Conservation (phyloP, 139 green algal species). For the Axilococcus clingmanii region DNA sequence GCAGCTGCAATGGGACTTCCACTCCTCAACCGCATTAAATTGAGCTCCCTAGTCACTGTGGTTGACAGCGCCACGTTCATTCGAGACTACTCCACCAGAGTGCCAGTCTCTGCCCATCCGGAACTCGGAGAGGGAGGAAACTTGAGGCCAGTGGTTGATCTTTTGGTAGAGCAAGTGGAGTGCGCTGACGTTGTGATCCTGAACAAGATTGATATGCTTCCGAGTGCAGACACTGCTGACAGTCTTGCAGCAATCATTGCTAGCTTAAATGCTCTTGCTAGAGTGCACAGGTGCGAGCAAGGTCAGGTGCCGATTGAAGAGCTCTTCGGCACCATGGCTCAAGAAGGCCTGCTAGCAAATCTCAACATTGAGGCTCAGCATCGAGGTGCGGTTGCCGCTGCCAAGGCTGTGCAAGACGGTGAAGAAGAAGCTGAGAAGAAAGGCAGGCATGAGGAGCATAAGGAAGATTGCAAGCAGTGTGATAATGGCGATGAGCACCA, state of each 20-base stretch:
- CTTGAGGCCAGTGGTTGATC: constrained; percentile 80
- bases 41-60: constrained; percentile 77
- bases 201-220: constrained; percentile 80
- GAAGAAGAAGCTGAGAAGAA: constrained; percentile 1
- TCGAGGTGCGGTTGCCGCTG: constrained; percentile 63
- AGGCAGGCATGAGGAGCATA: neutral
- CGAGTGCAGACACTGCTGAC: constrained; percentile 34
- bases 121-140: constrained; percentile 82
- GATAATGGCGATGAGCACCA: constrained; percentile 5
- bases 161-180: constrained; percentile 83
- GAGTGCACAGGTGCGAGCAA: constrained; percentile 50
- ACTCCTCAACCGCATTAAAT: constrained; percentile 52
- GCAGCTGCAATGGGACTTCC: constrained; percentile 50
- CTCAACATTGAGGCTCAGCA: constrained; percentile 87
- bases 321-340: constrained; percentile 48
- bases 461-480: neutral
- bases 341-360: constrained; percentile 45
- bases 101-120: constrained; percentile 53
- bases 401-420: constrained; percentile 13
- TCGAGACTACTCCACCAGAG: constrained; percentile 57
- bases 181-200: constrained; percentile 80
- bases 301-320: constrained; percentile 51
- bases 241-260: constrained; percentile 53
- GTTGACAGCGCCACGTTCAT: constrained; percentile 69
- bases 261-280: constrained; percentile 75